phyloP scores from a whole-genome alignment of 805 yeast species.

The Blastobotrys robertii region DNA sequence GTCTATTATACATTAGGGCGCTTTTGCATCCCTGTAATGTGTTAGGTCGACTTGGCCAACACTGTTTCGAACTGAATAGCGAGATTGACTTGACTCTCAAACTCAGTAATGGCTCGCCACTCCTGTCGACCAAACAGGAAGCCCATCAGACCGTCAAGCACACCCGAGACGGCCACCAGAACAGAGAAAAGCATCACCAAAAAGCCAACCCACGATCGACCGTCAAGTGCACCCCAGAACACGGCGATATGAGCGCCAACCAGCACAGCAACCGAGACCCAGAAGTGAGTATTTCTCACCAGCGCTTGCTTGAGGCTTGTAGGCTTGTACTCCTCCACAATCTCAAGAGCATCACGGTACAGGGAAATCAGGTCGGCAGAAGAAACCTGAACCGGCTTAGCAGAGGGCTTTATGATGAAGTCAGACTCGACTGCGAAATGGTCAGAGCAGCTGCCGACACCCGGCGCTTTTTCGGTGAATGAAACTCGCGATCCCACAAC shows the following conservation, averaged over 20 bases:
- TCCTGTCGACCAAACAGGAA: slow-evolving; percentile 75
- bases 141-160: slow-evolving; percentile 68
- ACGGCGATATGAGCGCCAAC: slow-evolving; percentile 47
- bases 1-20: no score
- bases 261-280: slow-evolving; percentile 40
- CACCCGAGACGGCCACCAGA: slow-evolving; percentile 53
- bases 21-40: no score
- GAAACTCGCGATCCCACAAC: slow-evolving; percentile 59
- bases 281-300: slow-evolving; percentile 61
- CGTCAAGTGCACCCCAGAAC: slow-evolving; percentile 45
- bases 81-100: slow-evolving; percentile 51
- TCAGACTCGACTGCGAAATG: slow-evolving; percentile 59
- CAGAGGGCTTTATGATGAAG: slow-evolving; percentile 2
- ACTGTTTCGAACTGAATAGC: slow-evolving; percentile 10
- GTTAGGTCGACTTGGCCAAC: neutral
- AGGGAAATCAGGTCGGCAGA: slow-evolving; percentile 9
- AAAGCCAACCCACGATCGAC: slow-evolving; percentile 56
- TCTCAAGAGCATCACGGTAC: slow-evolving; percentile 40
- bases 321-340: slow-evolving; percentile 40
- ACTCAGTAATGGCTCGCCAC: slow-evolving; percentile 65
- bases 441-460: slow-evolving; percentile 74
- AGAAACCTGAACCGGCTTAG: neutral
- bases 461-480: slow-evolving; percentile 61
- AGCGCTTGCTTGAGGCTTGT: slow-evolving; percentile 49
- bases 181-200: slow-evolving; percentile 50